Evolutionary conservation across 2,329 filamentous ascomycete genomes (phyloP).

Genomic region (Apiospora rasikravindrae): DNA sequence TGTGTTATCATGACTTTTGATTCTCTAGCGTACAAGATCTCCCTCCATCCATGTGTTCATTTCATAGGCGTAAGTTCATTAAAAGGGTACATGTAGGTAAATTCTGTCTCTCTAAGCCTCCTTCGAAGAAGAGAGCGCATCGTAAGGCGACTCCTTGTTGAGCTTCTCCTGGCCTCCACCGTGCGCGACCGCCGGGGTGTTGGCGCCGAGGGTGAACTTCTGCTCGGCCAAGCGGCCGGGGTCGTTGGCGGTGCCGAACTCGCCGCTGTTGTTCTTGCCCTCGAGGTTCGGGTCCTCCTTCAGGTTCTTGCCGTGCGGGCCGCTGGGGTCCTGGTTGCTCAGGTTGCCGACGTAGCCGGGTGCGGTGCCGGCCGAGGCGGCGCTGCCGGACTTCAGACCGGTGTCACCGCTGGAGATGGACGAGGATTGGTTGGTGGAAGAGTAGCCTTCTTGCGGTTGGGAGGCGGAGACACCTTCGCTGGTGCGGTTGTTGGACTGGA

Average conservation of each 20-base stretch:
- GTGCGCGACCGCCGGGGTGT: slow-evolving; percentile 59
- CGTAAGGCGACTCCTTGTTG: slow-evolving; percentile 32
- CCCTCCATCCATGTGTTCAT: neutral
- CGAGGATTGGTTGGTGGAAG: slow-evolving; percentile 43
- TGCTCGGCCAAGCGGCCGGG: slow-evolving; percentile 52
- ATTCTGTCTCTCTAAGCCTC: slow-evolving; percentile 24
- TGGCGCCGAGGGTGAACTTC: slow-evolving; percentile 52
- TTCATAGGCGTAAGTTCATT: slow-evolving; percentile 10
- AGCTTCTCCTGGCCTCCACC: slow-evolving; percentile 50
- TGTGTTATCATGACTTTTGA: no score
- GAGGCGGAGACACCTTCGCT: slow-evolving; percentile 58
- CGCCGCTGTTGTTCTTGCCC: slow-evolving; percentile 45
- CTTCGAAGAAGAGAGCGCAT: slow-evolving; percentile 28
- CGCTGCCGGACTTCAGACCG: neutral
- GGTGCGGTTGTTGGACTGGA: slow-evolving; percentile 56
- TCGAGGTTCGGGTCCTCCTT: slow-evolving; percentile 44
- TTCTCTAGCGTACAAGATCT: neutral
- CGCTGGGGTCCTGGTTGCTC: slow-evolving; percentile 30
- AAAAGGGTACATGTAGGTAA: neutral
- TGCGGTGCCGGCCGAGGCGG: slow-evolving; percentile 35
- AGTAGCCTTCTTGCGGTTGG: slow-evolving; percentile 49
- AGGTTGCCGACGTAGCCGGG: slow-evolving; percentile 47
- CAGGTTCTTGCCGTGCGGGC: slow-evolving; percentile 51
- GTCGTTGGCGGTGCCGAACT: slow-evolving; percentile 54
- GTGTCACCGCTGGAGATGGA: slow-evolving; percentile 46